Percentiles rank a stretch among this genome's conserved stretches.
Conservation (phyloP, 73 alveolate species). For the Stentor roeselii region DNA sequence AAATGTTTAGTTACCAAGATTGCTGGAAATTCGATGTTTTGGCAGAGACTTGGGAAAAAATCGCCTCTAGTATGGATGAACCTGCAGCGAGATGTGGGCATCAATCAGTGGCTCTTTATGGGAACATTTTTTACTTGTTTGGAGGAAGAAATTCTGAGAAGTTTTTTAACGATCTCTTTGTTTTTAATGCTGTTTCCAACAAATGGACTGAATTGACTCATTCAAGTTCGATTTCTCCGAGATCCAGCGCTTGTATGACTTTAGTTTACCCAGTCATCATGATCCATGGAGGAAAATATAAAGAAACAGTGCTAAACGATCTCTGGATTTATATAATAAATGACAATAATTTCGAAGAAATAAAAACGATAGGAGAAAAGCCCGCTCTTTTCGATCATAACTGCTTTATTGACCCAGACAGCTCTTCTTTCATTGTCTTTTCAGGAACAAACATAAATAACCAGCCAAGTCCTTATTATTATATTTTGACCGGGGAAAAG, state of each 20-base stretch:
- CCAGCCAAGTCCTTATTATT: no score
- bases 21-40: neutral
- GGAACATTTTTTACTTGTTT: neutral
- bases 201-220: neutral
- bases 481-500: no score
- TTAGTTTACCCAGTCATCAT: neutral
- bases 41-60: neutral
- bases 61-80: no score
- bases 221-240: neutral
- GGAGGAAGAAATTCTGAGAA: constrained; percentile 4
- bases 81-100: neutral
- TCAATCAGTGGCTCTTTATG: neutral
- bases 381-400: neutral
- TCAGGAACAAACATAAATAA: no score
- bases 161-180: neutral
- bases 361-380: neutral
- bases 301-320: neutral
- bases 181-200: neutral
- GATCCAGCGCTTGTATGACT: neutral
- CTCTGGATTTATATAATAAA: neutral
- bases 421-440: neutral
- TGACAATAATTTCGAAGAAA: neutral
- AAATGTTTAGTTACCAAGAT: neutral
- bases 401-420: neutral
- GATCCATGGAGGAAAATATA: neutral